These are phyloP conservation scores for Apiotrichum montevideense DNA, from an alignment of 1,284 basidiomycete species.

Conservation along the genomic window DNA sequence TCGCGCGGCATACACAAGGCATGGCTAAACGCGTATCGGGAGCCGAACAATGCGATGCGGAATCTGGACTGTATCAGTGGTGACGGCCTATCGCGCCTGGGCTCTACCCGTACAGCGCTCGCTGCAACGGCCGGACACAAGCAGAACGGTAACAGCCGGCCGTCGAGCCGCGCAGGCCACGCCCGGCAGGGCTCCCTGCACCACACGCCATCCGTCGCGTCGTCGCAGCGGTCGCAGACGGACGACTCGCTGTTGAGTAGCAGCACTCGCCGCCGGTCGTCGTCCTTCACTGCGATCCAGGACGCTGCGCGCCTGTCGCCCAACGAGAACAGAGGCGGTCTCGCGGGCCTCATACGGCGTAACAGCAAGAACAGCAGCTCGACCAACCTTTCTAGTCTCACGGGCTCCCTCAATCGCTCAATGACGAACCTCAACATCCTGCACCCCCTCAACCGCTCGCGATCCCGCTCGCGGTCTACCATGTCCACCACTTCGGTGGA, in stretches of 20 bases:
- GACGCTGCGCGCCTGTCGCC: neutral
- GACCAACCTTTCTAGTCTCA: neutral
- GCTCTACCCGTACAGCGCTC: neutral
- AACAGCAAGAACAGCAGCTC: conserved; percentile 1
- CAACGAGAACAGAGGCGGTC: neutral
- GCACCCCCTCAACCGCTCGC: neutral
- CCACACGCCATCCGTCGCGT: conserved; percentile 2
- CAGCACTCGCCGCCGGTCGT: conserved; percentile 4
- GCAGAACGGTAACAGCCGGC: neutral
- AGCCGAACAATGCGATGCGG: conserved; percentile 4
- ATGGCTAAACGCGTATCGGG: conserved; percentile 11
- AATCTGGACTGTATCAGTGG: conserved; percentile 6
- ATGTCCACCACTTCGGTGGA: neutral
- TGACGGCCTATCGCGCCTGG: conserved; percentile 1
- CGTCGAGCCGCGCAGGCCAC: neutral
- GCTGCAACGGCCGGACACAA: neutral
- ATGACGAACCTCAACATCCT: neutral
- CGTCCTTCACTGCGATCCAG: conserved; percentile 4
- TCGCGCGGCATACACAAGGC: conserved; percentile 16
- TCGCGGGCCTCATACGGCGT: conserved; percentile 2
- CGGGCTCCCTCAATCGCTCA: neutral
- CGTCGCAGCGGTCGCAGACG: conserved; percentile 2
- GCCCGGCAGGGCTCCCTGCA: neutral
- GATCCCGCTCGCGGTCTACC: neutral
- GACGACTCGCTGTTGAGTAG: neutral